phyloP scores from a whole-genome alignment of 305 asterid genomes.

The Coffea humblotiana region DNA sequence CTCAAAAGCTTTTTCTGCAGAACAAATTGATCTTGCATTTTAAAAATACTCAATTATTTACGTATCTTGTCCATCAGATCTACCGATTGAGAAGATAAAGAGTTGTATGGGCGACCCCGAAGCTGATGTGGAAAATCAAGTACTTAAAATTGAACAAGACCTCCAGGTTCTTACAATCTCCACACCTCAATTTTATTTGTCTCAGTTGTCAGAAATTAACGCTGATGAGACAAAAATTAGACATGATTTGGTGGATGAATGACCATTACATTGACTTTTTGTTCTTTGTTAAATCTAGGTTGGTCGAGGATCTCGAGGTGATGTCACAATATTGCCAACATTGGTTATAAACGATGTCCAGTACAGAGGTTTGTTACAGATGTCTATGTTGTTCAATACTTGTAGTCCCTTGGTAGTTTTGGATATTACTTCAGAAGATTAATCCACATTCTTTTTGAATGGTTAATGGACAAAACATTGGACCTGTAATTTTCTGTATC shows the following conservation, averaged over 20 bases:
- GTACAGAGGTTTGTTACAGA: constrained; percentile 64
- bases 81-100: constrained; percentile 66
- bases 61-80: constrained; percentile 35
- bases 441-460: background rate
- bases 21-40: background rate
- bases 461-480: background rate
- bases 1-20: background rate
- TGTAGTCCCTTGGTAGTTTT: background rate
- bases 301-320: constrained; percentile 90
- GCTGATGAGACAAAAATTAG: background rate
- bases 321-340: constrained; percentile 90
- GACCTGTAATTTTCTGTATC: background rate
- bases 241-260: background rate
- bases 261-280: constrained; percentile 12
- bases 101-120: constrained; percentile 90
- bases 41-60: background rate
- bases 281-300: constrained; percentile 36
- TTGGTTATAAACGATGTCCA: constrained; percentile 79
- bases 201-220: background rate
- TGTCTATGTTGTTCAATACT: background rate
- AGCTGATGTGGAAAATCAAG: constrained; percentile 70
- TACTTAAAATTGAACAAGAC: constrained; percentile 75
- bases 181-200: background rate
- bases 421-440: background rate
- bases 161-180: constrained; percentile 52